A percentile compares a stretch with the other conserved stretches of the same genome.
Conservation (phyloP, 2,329 filamentous ascomycete genomes). For the Gliomastix tumulicola region DNA sequence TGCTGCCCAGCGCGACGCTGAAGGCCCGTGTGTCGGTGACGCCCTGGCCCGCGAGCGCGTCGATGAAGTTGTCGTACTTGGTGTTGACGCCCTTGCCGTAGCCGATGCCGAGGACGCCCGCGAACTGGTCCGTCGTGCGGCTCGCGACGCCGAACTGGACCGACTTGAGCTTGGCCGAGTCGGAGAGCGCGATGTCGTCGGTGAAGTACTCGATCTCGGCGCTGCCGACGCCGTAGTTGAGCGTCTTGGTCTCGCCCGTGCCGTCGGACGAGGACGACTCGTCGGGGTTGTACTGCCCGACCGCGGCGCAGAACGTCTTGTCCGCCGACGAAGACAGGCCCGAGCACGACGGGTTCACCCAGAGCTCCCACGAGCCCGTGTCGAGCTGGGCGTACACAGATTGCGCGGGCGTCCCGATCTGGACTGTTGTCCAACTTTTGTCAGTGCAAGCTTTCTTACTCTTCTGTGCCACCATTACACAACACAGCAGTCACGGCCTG, state of each 20-base stretch:
- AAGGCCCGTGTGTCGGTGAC: conserved; percentile 56
- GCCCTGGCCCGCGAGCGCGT: conserved; percentile 40
- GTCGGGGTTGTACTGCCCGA: conserved; percentile 34
- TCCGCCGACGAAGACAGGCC: conserved; percentile 29
- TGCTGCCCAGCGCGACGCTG: conserved; percentile 58
- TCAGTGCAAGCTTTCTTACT: conserved; percentile 6
- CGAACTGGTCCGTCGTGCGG: conserved; percentile 35
- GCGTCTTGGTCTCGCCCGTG: conserved; percentile 25
- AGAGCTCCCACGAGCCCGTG: conserved; percentile 49
- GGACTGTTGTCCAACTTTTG: conserved; percentile 56
- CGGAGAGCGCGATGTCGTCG: conserved; percentile 36
- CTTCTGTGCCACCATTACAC: neutral
- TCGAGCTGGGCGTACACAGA: conserved; percentile 63
- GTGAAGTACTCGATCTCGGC: conserved; percentile 43
- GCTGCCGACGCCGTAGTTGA: conserved; percentile 43
- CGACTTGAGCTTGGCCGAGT: conserved; percentile 27
- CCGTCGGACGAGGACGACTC: conserved; percentile 29
- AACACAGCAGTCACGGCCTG: conserved; percentile 17
- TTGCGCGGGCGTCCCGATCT: conserved; percentile 50
- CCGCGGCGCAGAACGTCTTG: conserved; percentile 33
- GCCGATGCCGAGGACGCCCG: conserved; percentile 68
- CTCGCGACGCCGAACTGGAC: conserved; percentile 63
- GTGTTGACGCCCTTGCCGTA: conserved; percentile 46
- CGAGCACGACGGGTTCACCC: conserved; percentile 38
- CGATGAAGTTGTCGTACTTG: conserved; percentile 42